Percentiles rank a stretch among this genome's conserved stretches.
These are phyloP conservation scores for Cenchrus purpureus DNA, from an alignment of 176 grass and related monocot species.

Conservation along the genomic window DNA sequence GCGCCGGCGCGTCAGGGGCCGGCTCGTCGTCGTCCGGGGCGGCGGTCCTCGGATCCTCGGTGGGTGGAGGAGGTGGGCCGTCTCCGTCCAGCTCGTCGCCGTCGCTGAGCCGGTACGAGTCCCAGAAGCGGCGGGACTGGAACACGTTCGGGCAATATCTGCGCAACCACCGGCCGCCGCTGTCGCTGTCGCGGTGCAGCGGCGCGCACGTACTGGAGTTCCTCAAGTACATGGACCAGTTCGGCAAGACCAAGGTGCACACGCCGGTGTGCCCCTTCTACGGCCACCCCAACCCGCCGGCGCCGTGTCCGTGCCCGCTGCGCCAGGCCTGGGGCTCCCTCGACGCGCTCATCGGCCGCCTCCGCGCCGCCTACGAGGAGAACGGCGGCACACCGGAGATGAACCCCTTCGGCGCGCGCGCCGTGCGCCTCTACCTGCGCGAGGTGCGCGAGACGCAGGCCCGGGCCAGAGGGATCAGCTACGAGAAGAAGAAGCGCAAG, in stretches of 20 bases:
- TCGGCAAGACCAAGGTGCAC: constrained; percentile 98
- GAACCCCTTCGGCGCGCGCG: constrained; percentile 90
- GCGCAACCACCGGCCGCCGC: constrained; percentile 84
- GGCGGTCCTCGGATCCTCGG: constrained; percentile 4
- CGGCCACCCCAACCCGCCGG: constrained; percentile 85
- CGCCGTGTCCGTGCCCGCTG: constrained; percentile 85
- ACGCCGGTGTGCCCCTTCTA: constrained; percentile 84
- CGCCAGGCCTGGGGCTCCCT: constrained; percentile 92
- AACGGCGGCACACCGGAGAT: constrained; percentile 85
- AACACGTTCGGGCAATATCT: constrained; percentile 95
- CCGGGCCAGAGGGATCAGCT: constrained; percentile 82
- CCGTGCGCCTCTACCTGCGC: constrained; percentile 84
- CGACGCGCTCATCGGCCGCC: constrained; percentile 87
- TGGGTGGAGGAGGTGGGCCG: not conserved
- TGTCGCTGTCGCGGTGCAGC: constrained; percentile 74
- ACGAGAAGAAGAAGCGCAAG: constrained; percentile 96
- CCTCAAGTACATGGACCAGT: constrained; percentile 95
- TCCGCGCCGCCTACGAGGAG: constrained; percentile 94
- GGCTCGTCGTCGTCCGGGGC: constrained; percentile 50
- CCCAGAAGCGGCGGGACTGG: constrained; percentile 91
- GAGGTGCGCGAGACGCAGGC: constrained; percentile 91
- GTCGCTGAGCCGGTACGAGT: constrained; percentile 79
- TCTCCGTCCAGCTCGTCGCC: constrained; percentile 57
- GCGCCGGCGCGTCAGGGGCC: not conserved
- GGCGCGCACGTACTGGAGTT: constrained; percentile 89